Percentiles rank a stretch among this genome's conserved stretches.
Evolutionary conservation across 495 filamentous ascomycete species (phyloP).

Genomic region (Neurospora cerealis): DNA sequence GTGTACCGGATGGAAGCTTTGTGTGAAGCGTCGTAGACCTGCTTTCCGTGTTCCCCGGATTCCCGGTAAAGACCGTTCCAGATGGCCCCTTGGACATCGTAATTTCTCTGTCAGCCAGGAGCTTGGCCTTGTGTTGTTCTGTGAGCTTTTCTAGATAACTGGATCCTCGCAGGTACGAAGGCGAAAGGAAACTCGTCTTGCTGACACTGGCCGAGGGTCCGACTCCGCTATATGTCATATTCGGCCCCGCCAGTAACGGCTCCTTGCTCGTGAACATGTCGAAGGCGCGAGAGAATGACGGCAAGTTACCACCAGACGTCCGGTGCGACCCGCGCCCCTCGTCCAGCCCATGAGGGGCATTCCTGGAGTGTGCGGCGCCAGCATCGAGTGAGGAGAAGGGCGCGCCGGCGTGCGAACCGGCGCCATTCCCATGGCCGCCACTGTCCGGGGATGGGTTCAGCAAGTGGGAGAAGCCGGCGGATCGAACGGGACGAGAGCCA

Average conservation of each 20-base stretch:
- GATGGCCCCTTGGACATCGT: constrained; percentile 42
- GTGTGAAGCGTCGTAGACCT: constrained; percentile 18
- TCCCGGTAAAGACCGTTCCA: not conserved
- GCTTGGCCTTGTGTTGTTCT: constrained; percentile 53
- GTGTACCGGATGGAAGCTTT: constrained; percentile 48
- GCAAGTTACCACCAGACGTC: constrained; percentile 23
- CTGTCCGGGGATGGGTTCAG: constrained; percentile 42
- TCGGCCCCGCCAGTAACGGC: constrained; percentile 12
- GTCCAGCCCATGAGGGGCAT: constrained; percentile 18
- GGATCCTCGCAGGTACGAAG: constrained; percentile 73
- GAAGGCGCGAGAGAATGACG: constrained; percentile 53
- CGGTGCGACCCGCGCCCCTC: constrained; percentile 19
- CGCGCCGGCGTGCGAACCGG: constrained; percentile 23
- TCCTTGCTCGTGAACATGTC: constrained; percentile 33
- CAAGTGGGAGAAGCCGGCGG: constrained; percentile 51
- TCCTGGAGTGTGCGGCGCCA: constrained; percentile 14
- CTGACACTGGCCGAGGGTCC: constrained; percentile 15
- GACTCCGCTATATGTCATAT: constrained; percentile 11
- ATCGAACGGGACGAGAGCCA: constrained; percentile 35
- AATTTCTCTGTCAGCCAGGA: constrained; percentile 27
- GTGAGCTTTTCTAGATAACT: constrained; percentile 66
- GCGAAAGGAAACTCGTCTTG: constrained; percentile 51
- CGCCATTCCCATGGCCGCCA: constrained; percentile 26
- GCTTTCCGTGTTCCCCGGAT: not conserved
- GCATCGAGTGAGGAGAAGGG: constrained; percentile 6